Base-by-base conservation (phyloP, 768 basidiomycete genomes). In the Omphalotus guepiniiformis region DNA sequence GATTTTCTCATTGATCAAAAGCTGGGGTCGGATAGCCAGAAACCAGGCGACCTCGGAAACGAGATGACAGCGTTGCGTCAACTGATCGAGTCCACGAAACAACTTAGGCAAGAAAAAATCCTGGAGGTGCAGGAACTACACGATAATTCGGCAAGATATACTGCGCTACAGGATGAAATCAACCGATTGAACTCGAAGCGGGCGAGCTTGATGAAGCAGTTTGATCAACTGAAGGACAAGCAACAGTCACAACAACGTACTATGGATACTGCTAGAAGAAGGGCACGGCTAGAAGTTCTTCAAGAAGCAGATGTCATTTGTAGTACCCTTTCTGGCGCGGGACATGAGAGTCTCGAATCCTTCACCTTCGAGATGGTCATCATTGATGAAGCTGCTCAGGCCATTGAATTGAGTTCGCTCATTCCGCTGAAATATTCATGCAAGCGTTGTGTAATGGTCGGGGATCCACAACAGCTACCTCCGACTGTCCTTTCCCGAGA, bases 301-400 rank as follows among this genome's bases (percentile, higher is more conserved):
- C 71, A 76, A 34, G 85, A 91, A 53, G 93, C 94, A 1, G 93
- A 98, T 59, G 85, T 99, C 36, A 87, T 99, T 42, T 99, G 96
- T 61, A 76, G 83, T 32, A 99, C 96, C 0, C 74, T 99, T 16
- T 92, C 95, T 6, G 95, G 95, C 26, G 77, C 95, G 15, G 96
- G 94, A 3, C 90, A 96, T 53, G 94, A 96, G 13, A 76, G 78
- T 39, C 73, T 99, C 34, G 81, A 88, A 48, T 73, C 78, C 28
- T 79, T 90, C 53, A 87, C 94, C 42, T 97, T 97, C 60, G 94
- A 96, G 56, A 89, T 95, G 67, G 79, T 99, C 55, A 83, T 99
- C 63, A 95, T 99, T 50, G 96, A 99, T 59, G 96, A 99, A 65
- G 96, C 96, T 1, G 95, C 95, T 1, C 96, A 99, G 65, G 86